A percentile compares a stretch with the other conserved stretches of the same genome.
Conservation (phyloP, 2,329 filamentous ascomycete species). For the Penicillium sp. region DNA sequence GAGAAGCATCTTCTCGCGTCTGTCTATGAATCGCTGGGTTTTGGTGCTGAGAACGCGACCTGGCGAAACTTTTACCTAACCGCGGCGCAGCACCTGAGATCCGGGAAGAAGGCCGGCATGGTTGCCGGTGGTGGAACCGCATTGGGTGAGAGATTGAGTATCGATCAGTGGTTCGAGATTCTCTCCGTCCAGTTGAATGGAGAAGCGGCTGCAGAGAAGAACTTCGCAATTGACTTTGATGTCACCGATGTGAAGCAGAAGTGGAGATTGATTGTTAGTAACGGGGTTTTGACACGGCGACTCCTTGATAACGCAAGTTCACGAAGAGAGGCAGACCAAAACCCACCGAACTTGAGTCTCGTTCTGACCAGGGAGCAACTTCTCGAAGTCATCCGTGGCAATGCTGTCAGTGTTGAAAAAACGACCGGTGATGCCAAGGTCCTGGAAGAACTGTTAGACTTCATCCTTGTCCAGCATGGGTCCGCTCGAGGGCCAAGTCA, state of each 20-base stretch:
- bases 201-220: constrained; percentile 4
- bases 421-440: not conserved
- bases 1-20: constrained; percentile 26
- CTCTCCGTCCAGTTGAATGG: constrained; percentile 23
- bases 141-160: constrained; percentile 4
- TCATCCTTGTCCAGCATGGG: not conserved
- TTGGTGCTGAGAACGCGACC: constrained; percentile 42
- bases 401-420: not conserved
- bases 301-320: not conserved
- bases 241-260: constrained; percentile 13
- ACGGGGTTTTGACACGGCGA: constrained; percentile 20
- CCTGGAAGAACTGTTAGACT: not conserved
- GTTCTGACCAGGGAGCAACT: not conserved
- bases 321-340: not conserved
- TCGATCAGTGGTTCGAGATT: constrained; percentile 22
- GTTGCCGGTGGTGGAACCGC: not conserved
- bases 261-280: constrained; percentile 24
- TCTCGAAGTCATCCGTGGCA: not conserved
- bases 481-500: not conserved
- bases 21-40: constrained; percentile 39
- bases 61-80: constrained; percentile 48
- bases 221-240: constrained; percentile 18
- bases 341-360: not conserved
- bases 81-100: constrained; percentile 30
- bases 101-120: not conserved